phyloP scores from a whole-genome alignment of 2,329 filamentous ascomycete species.

The Cladobotryum mycophilum region DNA sequence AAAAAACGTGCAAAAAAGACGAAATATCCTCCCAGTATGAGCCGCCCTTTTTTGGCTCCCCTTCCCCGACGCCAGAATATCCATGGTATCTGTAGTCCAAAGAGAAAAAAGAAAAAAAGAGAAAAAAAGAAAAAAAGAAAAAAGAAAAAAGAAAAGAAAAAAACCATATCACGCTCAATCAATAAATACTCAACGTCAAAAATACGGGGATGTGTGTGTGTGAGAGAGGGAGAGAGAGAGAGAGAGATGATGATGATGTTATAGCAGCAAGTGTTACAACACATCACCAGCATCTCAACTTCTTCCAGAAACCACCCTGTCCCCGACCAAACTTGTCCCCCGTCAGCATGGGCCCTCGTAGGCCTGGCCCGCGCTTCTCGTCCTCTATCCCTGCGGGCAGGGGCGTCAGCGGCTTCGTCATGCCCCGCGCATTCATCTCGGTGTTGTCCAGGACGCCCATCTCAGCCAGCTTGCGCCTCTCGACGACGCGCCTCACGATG shows the following conservation, averaged over 20 bases:
- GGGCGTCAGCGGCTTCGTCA: constrained; percentile 53
- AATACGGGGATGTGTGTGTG: neutral
- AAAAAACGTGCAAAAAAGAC: neutral
- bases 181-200: neutral
- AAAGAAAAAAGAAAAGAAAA: constrained; percentile 2
- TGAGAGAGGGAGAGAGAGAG: too few species aligned
- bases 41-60: neutral
- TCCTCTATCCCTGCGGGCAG: constrained; percentile 34
- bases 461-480: constrained; percentile 47
- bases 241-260: neutral
- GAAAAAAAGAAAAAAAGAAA: too few species aligned
- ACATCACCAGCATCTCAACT: constrained; percentile 49
- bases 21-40: neutral
- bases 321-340: constrained; percentile 39
- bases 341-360: constrained; percentile 37
- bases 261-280: neutral
- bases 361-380: constrained; percentile 42
- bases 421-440: constrained; percentile 43
- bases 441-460: constrained; percentile 37
- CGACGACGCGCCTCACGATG: constrained; percentile 55
- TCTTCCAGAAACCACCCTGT: constrained; percentile 48
- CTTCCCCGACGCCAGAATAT: constrained; percentile 7
- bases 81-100: constrained; percentile 12
- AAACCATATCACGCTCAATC: neutral
- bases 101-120: too few species aligned